Evolutionary conservation across 2,329 filamentous ascomycete species (phyloP).

Genomic region (Pseudofabraea citricarpa): DNA sequence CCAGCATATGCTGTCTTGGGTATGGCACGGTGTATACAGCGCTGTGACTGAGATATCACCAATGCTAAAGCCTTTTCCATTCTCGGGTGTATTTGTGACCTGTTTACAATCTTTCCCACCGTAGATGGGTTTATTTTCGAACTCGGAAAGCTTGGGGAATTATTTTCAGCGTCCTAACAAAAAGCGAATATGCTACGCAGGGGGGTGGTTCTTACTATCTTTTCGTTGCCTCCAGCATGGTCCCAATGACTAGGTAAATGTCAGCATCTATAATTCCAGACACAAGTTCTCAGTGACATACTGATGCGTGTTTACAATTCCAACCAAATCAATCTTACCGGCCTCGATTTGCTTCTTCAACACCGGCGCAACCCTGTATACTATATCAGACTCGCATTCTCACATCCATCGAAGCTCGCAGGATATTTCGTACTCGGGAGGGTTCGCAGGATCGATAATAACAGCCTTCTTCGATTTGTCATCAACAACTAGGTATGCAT

Average conservation of each 20-base stretch:
- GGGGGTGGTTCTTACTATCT: slow-evolving; percentile 73
- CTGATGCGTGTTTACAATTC: slow-evolving; percentile 97
- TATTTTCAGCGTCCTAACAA: too few relatives aligned
- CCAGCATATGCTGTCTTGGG: slow-evolving; percentile 97
- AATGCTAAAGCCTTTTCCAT: slow-evolving; percentile 76
- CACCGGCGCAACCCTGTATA: slow-evolving; percentile 51
- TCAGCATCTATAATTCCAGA: slow-evolving; percentile 6
- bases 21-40: slow-evolving; percentile 96
- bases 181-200: too few relatives aligned
- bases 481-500: slow-evolving; percentile 77
- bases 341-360: slow-evolving; percentile 68
- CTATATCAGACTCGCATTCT: too few relatives aligned
- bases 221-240: slow-evolving; percentile 86
- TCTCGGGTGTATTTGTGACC: slow-evolving; percentile 70
- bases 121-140: slow-evolving; percentile 58
- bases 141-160: too few relatives aligned
- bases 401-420: too few relatives aligned
- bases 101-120: slow-evolving; percentile 82
- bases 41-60: slow-evolving; percentile 79
- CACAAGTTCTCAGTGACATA: slow-evolving; percentile 42
- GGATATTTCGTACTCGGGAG: slow-evolving; percentile 73
- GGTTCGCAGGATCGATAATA: slow-evolving; percentile 77
- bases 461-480: slow-evolving; percentile 73
- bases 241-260: slow-evolving; percentile 71
- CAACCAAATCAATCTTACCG: slow-evolving; percentile 75